Evolutionary conservation across 257 asterid species (phyloP), one percentile per base, ranked within the genome.

Genomic region (Sherardia arvensis): DNA sequence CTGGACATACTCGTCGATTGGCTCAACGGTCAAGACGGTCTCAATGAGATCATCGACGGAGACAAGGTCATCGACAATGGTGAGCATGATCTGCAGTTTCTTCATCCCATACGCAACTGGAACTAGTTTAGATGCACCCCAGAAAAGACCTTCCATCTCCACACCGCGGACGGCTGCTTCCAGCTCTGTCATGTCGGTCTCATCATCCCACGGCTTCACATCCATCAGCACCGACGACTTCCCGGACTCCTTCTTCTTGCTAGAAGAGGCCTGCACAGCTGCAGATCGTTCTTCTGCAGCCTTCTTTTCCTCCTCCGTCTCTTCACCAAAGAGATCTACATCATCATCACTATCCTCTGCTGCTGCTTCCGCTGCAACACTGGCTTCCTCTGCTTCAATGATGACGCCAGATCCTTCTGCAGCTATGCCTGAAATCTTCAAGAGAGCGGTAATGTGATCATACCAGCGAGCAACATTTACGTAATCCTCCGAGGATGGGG

Each of bases 181-280:
- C 11, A 92, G 97, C 75, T 82, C 79, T 66, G 87, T 80, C 99
- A 93, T 93, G 65, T 87, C 97, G 15, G 99, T 93, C 76, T 93
- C 99, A 30, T 93, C 99, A 72, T 93, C 99, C 97, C 97, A 87
- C 62, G 97, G 95, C 69, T 90, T 90, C 4, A 90, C 69, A 71
- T 89, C 97, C 87, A 89, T 14, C 8, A 84, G 72, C 49, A 84
- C 71, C 0, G 90, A 84, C 40, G 90, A 84, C 70, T 81, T 84
- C 36, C 97, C 96, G 66, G 90, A 83, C 34, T 85, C 99, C 79
- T 87, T 85, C 94, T 93, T 93, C 85, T 93, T 90, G 59, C 71
- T 77, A 71, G 99, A n/a, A n/a, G n/a, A 78, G 22, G 94, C 91
- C 85, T 87, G 87, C 8, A 62, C 81, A 25, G 99, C 81, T 36